Conservation (phyloP, 371 early-diverging fungal species). For the Mortierella sp. region DNA sequence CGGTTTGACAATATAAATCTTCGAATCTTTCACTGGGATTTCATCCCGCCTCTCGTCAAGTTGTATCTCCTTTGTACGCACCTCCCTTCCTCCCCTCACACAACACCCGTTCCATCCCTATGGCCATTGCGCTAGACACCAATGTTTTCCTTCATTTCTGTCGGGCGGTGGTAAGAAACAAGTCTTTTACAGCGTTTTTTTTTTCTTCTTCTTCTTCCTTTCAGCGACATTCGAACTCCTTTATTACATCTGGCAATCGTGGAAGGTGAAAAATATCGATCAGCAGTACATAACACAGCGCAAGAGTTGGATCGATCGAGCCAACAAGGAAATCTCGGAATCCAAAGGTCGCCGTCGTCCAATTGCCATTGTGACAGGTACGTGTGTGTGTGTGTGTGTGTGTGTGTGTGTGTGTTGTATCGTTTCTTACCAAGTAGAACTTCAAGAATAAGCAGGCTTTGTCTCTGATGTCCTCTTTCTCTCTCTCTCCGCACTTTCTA, state of each 20-base stretch:
- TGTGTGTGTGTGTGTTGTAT: too few relatives aligned
- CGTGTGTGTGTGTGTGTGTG: too few relatives aligned
- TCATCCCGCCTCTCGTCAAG: too few relatives aligned
- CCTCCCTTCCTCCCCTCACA: neutral
- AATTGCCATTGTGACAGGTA: constrained; percentile 26
- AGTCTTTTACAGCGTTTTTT: neutral
- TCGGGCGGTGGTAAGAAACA: constrained; percentile 1
- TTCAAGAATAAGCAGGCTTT: neutral
- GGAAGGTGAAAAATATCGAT: constrained; percentile 1
- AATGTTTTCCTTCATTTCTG: neutral
- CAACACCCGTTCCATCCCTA: constrained; percentile 2
- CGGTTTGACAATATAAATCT: too few relatives aligned
- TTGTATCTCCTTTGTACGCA: too few relatives aligned
- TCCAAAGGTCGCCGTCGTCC: neutral
- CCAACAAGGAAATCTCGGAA: neutral
- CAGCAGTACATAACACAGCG: constrained; percentile 6
- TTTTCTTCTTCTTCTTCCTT: neutral
- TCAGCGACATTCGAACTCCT: constrained; percentile 3
- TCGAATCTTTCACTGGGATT: too few relatives aligned
- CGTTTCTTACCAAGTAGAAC: too few relatives aligned
- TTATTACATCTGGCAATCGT: constrained; percentile 9
- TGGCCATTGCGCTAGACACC: neutral
- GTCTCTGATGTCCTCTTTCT: neutral
- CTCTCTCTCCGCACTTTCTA: neutral
- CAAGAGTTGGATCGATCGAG: constrained; percentile 12